Percentiles rank a stretch among this genome's conserved stretches.
These are phyloP conservation scores for Pouteria glomerata DNA, from an alignment of 148 eudicot species.

Conservation along the genomic window DNA sequence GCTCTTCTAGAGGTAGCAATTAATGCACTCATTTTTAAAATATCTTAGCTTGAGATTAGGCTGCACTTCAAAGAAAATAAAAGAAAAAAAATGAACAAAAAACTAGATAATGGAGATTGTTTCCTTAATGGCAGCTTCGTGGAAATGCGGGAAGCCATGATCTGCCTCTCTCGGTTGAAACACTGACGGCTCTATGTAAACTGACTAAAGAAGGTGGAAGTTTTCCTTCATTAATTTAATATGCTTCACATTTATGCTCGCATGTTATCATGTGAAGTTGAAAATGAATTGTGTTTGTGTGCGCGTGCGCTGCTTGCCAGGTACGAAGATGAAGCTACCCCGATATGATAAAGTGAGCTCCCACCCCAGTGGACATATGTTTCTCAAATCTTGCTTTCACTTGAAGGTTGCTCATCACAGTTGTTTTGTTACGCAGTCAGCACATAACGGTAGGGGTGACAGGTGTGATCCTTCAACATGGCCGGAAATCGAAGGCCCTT, in stretches of 20 bases:
- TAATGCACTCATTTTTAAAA: not conserved
- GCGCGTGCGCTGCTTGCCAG: no score
- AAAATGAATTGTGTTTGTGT: not conserved
- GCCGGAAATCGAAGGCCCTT: constrained; percentile 97
- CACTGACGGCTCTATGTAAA: constrained; percentile 67
- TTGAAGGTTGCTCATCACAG: constrained; percentile 2
- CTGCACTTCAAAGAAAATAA: no score
- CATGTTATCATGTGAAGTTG: constrained; percentile 3
- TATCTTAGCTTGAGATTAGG: not conserved
- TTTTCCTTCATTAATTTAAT: constrained; percentile 8
- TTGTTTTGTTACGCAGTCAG: constrained; percentile 59
- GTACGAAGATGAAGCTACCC: constrained; percentile 88
- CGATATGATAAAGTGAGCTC: constrained; percentile 82
- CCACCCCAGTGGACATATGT: constrained; percentile 14
- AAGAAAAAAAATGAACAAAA: no score
- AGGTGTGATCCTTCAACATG: constrained; percentile 84
- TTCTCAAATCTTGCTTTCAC: not conserved
- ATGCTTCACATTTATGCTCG: no score
- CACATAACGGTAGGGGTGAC: constrained; percentile 86
- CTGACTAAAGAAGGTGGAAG: constrained; percentile 74
- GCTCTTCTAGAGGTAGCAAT: constrained; percentile 76
- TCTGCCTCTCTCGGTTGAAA: constrained; percentile 73
- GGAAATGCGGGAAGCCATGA: constrained; percentile 99
- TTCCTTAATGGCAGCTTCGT: constrained; percentile 50
- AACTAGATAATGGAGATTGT: constrained; percentile 7